Evolutionary conservation across 2,329 filamentous ascomycete species (phyloP), one percentile per base, ranked within the genome.

Genomic region (Hansfordia pulvinata): DNA sequence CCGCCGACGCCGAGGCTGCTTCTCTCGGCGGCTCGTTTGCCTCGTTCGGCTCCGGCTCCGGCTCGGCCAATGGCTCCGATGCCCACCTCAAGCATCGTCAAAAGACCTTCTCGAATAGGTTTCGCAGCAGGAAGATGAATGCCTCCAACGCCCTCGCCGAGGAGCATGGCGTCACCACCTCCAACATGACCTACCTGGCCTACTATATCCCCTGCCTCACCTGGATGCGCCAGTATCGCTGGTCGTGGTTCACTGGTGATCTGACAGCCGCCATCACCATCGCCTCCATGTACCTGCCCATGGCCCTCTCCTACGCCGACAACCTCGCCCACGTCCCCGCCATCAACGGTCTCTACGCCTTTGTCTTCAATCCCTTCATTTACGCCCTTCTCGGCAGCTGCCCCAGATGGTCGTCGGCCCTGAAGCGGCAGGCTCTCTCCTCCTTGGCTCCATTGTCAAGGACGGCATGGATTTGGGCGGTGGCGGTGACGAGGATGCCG

Each of bases 231-330:
- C 83, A 93, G 54, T 98, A 98, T 53, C 73, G 69, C 40, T 76
- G 73, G 66, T 69, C 72, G 4, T 93, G 82, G 52, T 53, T 96
- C 25, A 72, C 77, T 40, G 90, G 90, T 25, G 90, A 98, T 51
- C 56, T 96, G 11, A 62, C 93, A 10, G 79, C 88, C 7, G 86
- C 88, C 25, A 51, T 96, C 35, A 96, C 90, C n/a, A 78, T 98
- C 59, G 83, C 88, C n/a, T 93, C 86, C 15, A 90, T 98, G 58
- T 98, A 98, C 51, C 79, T 98, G 19, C 90, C 90, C 27, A 94
- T 98, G 86, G 80, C 85, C 0, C 68, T 98, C 10, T 96, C 90
- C 0, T 78, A 92, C 36, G 85, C 90, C 29, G 75, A 83, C 20
- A 96, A 96, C 46, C 73, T 98, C 21, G 85, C 80, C 5, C 90